phyloP scores from a whole-genome alignment of 1,139 yeast species.

The Debaryomycetaceae sp. region DNA sequence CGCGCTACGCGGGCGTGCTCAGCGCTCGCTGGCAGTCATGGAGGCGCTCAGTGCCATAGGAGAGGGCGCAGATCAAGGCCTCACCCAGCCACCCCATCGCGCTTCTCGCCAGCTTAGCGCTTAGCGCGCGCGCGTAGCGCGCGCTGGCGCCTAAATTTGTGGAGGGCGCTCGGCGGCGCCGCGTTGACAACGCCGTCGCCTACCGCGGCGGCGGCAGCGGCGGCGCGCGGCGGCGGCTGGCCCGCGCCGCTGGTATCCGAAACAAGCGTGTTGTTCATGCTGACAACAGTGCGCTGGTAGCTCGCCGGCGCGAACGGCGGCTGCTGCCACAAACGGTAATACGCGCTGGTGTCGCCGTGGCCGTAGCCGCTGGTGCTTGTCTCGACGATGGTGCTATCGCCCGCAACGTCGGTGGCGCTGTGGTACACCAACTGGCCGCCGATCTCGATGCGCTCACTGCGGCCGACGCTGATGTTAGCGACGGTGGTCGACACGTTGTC shows the following conservation, averaged over 20 bases:
- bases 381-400: not conserved
- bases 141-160: too few species aligned
- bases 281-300: constrained; percentile 1
- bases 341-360: not conserved
- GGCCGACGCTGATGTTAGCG: not conserved
- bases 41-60: too few species aligned
- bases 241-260: constrained; percentile 1
- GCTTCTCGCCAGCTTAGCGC: too few species aligned
- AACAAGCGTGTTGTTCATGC: not conserved
- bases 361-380: constrained; percentile 3
- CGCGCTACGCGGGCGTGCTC: not conserved
- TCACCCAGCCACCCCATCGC: too few species aligned
- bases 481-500: constrained; percentile 2
- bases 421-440: not conserved
- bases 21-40: too few species aligned
- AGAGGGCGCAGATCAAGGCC: too few species aligned
- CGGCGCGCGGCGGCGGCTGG: too few species aligned
- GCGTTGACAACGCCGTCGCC: too few species aligned
- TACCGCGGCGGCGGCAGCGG: too few species aligned
- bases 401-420: not conserved
- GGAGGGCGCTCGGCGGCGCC: not conserved
- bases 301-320: constrained; percentile 2
- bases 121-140: too few species aligned
- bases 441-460: not conserved
- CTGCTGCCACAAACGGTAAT: constrained; percentile 1